Evolutionary conservation across 805 yeast genomes (phyloP), one percentile per base, ranked within the genome.

Genomic region (Starmerella lactis-condensi): DNA sequence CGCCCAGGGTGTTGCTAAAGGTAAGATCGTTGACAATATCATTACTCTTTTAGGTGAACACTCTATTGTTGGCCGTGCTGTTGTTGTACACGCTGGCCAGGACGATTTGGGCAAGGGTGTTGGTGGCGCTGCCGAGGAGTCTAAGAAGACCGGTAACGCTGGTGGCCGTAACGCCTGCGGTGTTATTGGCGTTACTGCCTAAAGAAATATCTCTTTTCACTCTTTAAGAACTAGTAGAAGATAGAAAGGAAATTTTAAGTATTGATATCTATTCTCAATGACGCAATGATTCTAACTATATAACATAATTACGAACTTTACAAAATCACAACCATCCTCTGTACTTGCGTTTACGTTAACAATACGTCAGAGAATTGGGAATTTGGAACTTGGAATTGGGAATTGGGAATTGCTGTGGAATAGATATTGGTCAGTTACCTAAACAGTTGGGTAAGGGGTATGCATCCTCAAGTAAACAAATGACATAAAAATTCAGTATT

Each of bases 101-200:
- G 95, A 83, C 56, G 95, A 83, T 56, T 72, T 78, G 52, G 95
- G 95, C 57, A 75, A 77, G 65, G 93, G 94, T 59, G 92, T 82
- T 40, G 72, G 73, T 54, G 73, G 77, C 38, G 32, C 37, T 5
- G 43, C 43, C 20, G 43, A 35, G 37, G 93, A 79, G 59, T 77
- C 93, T 42, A 68, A 76, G 62, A 81, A 75, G 65, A 82, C 94
- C 46, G 95, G 95, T 65, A 81, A 83, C 54, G 95, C 96, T 38
- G 96, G 96, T 57, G 83, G 75, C 46, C 82, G 96, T 72, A 78
- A 89, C 47, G 96, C 96, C 42, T 83, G 96, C 65, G 96, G 96
- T 65, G 94, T 83, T 52, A 82, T 83, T 64, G 95, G 95, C 43
- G 48, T 74, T 41, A 45, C 79, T 31, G 54, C 65, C 46, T 63